phyloP scores from a whole-genome alignment of 352 stramenopile species.

The Bremia lactucae region DNA sequence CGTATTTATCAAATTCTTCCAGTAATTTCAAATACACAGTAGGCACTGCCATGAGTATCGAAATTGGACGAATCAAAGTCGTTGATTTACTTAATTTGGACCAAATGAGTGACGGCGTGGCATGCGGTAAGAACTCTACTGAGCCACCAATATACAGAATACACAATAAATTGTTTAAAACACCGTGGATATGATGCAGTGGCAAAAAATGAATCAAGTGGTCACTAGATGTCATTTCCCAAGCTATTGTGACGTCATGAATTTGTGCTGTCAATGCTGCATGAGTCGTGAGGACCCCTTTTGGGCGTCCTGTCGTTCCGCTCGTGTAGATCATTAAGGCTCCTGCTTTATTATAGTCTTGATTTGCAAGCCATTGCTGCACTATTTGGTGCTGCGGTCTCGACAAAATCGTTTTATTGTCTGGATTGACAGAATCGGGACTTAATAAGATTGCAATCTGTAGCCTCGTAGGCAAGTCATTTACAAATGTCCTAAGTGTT shows the following conservation, averaged over 20 bases:
- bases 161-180: conserved; percentile 85
- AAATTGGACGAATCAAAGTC: conserved; percentile 21
- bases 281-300: conserved; percentile 81
- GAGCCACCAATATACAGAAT: conserved; percentile 66
- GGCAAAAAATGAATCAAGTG: conserved; percentile 85
- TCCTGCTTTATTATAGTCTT: conserved; percentile 11
- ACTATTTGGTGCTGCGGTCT: conserved; percentile 14
- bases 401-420: conserved; percentile 4
- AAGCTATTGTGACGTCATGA: conserved; percentile 69
- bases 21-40: conserved; percentile 88
- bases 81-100: conserved; percentile 20
- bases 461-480: conserved; percentile 7
- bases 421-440: conserved; percentile 10
- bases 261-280: conserved; percentile 61
- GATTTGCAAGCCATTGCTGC: conserved; percentile 26
- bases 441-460: conserved; percentile 18
- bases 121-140: conserved; percentile 68
- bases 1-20: conserved; percentile 44
- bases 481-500: conserved; percentile 19
- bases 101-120: conserved; percentile 57
- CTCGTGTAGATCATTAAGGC: conserved; percentile 79
- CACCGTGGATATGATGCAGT: conserved; percentile 86
- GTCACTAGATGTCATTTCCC: conserved; percentile 68
- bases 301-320: conserved; percentile 70
- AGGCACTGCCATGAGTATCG: conserved; percentile 86